Conservation (phyloP, 73 alveolate species). For the Diophrys sp. region DNA sequence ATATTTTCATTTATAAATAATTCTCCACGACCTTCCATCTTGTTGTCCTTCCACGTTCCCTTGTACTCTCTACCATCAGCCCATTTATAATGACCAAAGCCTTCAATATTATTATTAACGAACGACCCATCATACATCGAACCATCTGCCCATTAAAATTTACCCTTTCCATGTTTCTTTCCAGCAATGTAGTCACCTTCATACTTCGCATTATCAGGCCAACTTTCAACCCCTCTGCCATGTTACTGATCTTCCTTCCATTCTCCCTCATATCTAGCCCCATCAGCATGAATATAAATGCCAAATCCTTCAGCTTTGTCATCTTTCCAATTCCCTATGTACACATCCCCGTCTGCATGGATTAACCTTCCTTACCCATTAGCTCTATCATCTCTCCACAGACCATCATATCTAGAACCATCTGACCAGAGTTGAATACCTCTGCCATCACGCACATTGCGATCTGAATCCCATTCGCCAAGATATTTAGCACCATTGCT, state of each 20-base stretch:
- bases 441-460: slow-evolving; percentile 29
- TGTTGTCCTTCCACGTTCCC: slow-evolving; percentile 20
- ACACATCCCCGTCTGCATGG: too few relatives aligned
- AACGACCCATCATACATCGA: slow-evolving; percentile 86
- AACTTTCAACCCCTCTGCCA: slow-evolving; percentile 79
- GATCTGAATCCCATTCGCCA: slow-evolving; percentile 67
- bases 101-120: slow-evolving; percentile 79
- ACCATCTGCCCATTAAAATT: slow-evolving; percentile 93
- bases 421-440: slow-evolving; percentile 54
- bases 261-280: slow-evolving; percentile 65
- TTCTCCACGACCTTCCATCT: too few relatives aligned
- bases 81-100: slow-evolving; percentile 64
- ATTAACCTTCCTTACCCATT: slow-evolving; percentile 58
- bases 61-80: slow-evolving; percentile 37
- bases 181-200: slow-evolving; percentile 92
- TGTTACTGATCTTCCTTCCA: slow-evolving; percentile 75
- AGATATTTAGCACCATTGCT: slow-evolving; percentile 78
- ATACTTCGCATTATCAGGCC: slow-evolving; percentile 95
- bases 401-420: slow-evolving; percentile 63
- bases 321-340: too few relatives aligned
- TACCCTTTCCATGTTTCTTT: slow-evolving; percentile 92
- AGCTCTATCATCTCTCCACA: slow-evolving; percentile 72
- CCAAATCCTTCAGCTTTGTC: slow-evolving; percentile 72
- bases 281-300: slow-evolving; percentile 76
- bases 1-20: too few relatives aligned